Conservation (phyloP, 371 early-diverging fungal species). For the Coelomomyces lativittatus region DNA sequence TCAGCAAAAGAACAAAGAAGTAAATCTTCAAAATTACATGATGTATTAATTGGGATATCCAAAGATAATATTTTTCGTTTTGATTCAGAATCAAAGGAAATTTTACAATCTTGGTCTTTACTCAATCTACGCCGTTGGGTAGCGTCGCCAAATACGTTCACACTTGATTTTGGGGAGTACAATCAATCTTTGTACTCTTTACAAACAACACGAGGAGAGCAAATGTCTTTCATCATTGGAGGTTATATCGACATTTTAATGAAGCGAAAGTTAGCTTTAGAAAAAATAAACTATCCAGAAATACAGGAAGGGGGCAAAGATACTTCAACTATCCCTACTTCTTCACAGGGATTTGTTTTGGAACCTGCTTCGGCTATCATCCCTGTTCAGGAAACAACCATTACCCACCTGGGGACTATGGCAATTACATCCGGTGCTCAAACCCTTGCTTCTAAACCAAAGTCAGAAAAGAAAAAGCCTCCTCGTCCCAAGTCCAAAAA, state of each 20-base stretch:
- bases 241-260: conserved; percentile 46
- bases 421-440: too few relatives aligned
- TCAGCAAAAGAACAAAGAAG: conserved; percentile 15
- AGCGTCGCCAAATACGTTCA: conserved; percentile 25
- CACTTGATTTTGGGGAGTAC: conserved; percentile 41
- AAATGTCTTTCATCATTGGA: conserved; percentile 29
- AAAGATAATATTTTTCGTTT: conserved; percentile 23
- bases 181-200: conserved; percentile 20
- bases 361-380: too few relatives aligned
- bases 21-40: conserved; percentile 14
- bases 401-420: too few relatives aligned
- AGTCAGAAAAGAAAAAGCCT: too few relatives aligned
- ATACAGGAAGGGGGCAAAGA: conserved; percentile 15
- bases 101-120: conserved; percentile 22
- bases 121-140: conserved; percentile 37
- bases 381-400: too few relatives aligned
- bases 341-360: too few relatives aligned
- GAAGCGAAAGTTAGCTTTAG: conserved; percentile 29
- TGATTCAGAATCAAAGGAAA: conserved; percentile 29
- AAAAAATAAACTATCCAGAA: too few relatives aligned
- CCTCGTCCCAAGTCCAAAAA: too few relatives aligned
- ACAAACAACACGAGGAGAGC: conserved; percentile 31
- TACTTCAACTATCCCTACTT: too few relatives aligned
- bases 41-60: conserved; percentile 26
- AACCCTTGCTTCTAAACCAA: too few relatives aligned